Evolutionary conservation across 1,284 basidiomycete species (phyloP), one percentile per base, ranked within the genome.

Genomic region (Puccinia horiana): DNA sequence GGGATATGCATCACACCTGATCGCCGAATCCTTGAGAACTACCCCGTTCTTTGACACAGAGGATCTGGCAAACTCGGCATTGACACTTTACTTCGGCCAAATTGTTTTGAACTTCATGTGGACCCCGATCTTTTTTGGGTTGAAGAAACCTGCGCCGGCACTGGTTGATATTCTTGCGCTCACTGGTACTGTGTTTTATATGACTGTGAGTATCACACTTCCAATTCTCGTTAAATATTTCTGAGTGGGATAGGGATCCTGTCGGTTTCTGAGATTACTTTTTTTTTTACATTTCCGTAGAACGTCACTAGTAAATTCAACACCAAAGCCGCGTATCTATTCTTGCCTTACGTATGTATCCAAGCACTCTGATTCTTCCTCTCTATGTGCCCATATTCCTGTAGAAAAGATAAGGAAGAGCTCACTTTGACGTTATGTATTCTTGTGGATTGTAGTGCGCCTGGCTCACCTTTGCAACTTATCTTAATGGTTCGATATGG

Each of bases 91-190:
- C 84, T 86, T 84, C 82, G 81, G 77, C 26, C 86, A 86, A 84
- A 83, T 86, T 69, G 84, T 81, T 37, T 84, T 86, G 47, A 86
- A 86, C 83, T 83, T 81, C 26, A 26, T 84, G 67, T 86, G 86
- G 86, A 84, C 85, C 40, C 85, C 86, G 52, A 82, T 86, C 83
- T 85, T 84, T 83, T 86, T 86, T 35, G 86, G 85, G 52, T 72
- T 83, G 37, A 85, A 85, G 18, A 83, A 86, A 70, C 83, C 85
- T 76, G 84, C 84, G 9, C 76, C 85, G 2, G 85, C 84, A 18
- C 80, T 86, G 1, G 83, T 84, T 83, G 84, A 86, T 83, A 84
- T 86, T 69, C 63, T 83, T n/a, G 84, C 85, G 12, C 84, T 86
- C n/a, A 85, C 84, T 73, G 84, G 83, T 3, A 85, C 84, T 54